These are phyloP conservation scores for Heteromeles arbutifolia DNA, from an alignment of 306 rosid species.

Conservation along the genomic window DNA sequence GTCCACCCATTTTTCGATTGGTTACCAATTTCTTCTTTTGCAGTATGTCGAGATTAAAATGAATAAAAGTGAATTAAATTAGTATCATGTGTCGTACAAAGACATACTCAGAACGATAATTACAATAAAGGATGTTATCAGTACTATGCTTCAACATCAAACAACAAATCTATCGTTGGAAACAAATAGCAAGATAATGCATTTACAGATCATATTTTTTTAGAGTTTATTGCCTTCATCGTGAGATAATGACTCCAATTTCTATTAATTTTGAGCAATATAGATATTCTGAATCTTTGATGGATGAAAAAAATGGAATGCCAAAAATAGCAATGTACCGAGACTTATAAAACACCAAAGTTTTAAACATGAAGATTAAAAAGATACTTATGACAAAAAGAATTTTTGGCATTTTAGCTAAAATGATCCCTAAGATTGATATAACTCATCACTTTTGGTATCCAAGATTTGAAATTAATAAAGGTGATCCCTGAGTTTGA, in stretches of 20 bases:
- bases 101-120: background rate
- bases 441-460: too few relatives aligned
- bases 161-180: background rate
- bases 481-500: too few relatives aligned
- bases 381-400: too few relatives aligned
- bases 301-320: background rate
- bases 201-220: background rate
- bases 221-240: background rate
- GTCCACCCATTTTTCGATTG: too few relatives aligned
- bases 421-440: too few relatives aligned
- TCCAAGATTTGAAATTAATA: too few relatives aligned
- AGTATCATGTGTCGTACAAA: background rate
- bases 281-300: too few relatives aligned
- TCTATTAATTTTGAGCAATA: background rate
- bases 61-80: background rate
- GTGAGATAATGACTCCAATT: background rate
- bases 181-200: background rate
- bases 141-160: background rate
- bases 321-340: background rate
- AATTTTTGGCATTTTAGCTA: too few relatives aligned
- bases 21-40: conserved; percentile 75
- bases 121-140: too few relatives aligned
- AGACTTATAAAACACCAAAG: background rate
- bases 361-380: background rate
- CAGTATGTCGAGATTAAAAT: conserved; percentile 51